Evolutionary conservation across 768 basidiomycete genomes (phyloP).

Genomic region (Clitopilus hobsonii): DNA sequence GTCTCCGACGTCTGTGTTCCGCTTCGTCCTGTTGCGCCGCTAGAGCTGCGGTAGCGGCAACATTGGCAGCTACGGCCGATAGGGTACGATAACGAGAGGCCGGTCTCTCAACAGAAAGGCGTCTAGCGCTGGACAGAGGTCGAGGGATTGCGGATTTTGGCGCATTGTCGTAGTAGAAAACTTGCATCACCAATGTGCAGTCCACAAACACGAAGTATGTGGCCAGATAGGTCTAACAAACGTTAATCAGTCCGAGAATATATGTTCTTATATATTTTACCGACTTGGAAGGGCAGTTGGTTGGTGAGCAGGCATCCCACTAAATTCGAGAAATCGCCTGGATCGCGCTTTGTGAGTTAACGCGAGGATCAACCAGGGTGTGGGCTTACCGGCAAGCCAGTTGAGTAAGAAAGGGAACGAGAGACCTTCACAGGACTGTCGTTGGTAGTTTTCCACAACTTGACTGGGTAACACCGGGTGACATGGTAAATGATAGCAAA

Average conservation of each 20-base stretch:
- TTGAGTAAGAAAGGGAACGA: slow-evolving; percentile 90
- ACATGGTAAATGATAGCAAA: not conserved
- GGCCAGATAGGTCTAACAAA: slow-evolving; percentile 77
- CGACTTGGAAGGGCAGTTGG: slow-evolving; percentile 92
- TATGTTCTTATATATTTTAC: slow-evolving; percentile 15
- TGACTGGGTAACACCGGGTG: slow-evolving; percentile 46
- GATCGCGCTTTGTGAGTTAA: not conserved
- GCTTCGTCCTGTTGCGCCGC: slow-evolving; percentile 56
- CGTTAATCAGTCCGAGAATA: not conserved
- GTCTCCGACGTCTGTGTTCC: slow-evolving; percentile 15
- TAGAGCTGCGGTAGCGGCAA: slow-evolving; percentile 67
- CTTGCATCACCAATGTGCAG: slow-evolving; percentile 70
- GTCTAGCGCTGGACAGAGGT: slow-evolving; percentile 35
- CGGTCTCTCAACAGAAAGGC: slow-evolving; percentile 46
- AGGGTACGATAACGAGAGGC: slow-evolving; percentile 65
- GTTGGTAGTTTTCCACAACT: slow-evolving; percentile 70
- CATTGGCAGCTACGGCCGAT: slow-evolving; percentile 65
- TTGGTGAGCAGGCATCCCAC: slow-evolving; percentile 88
- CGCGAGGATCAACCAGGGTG: slow-evolving; percentile 2
- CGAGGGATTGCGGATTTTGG: slow-evolving; percentile 37
- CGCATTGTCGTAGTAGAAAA: slow-evolving; percentile 60
- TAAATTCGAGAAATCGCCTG: slow-evolving; percentile 91
- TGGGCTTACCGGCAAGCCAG: slow-evolving; percentile 78
- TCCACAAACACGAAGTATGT: slow-evolving; percentile 89
- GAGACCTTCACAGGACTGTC: slow-evolving; percentile 83